Conservation (phyloP, 257 asterid genomes). For the Plantago elongata region DNA sequence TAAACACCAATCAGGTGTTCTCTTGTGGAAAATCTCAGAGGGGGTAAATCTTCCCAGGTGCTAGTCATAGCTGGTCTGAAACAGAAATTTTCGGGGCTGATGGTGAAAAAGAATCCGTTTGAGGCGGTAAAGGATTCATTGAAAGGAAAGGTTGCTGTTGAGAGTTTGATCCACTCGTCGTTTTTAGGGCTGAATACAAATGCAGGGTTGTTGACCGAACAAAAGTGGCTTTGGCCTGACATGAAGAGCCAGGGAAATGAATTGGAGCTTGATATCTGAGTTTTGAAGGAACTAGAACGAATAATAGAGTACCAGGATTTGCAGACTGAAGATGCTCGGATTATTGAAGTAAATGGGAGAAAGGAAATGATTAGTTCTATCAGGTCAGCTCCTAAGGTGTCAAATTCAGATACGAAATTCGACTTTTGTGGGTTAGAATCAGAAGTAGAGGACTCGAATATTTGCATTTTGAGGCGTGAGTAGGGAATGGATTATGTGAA, state of each 20-base stretch:
- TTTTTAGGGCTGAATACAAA: slow-evolving; percentile 30
- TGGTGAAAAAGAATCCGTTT: background rate
- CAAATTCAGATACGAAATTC: no score
- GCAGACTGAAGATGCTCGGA: slow-evolving; percentile 36
- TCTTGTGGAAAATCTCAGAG: slow-evolving; percentile 19
- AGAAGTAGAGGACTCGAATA: no score
- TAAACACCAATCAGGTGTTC: slow-evolving; percentile 22
- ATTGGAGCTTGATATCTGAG: slow-evolving; percentile 10
- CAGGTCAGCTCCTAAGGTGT: slow-evolving; percentile 18
- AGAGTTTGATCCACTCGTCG: slow-evolving; percentile 28
- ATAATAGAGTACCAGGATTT: slow-evolving; percentile 29
- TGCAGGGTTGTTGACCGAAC: background rate
- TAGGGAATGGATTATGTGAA: no score
- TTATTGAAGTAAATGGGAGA: slow-evolving; percentile 29
- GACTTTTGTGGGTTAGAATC: no score
- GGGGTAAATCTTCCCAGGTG: slow-evolving; percentile 19
- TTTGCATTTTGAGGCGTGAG: no score
- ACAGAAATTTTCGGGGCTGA: slow-evolving; percentile 11
- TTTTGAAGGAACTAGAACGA: slow-evolving; percentile 20
- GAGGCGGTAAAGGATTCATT: no score
- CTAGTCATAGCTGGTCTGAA: slow-evolving; percentile 15
- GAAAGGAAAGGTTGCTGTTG: background rate
- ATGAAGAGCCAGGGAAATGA: slow-evolving; percentile 33
- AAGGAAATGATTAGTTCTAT: slow-evolving; percentile 27
- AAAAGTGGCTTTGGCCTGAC: slow-evolving; percentile 9